Percentiles rank a stretch among this genome's conserved stretches.
phyloP scores from a whole-genome alignment of 306 rosid genomes.

The Spatholobus suberectus region DNA sequence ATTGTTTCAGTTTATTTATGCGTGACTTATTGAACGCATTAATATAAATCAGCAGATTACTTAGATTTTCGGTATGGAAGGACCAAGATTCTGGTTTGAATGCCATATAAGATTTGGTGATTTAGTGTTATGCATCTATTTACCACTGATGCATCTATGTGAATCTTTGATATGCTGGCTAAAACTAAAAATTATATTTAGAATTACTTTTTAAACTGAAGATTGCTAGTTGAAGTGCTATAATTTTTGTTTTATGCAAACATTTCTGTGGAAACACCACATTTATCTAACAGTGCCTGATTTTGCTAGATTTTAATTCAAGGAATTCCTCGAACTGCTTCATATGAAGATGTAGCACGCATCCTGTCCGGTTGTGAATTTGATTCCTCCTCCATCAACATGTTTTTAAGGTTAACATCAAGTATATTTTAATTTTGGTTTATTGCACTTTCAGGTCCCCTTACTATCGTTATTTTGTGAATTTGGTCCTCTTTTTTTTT shows the following conservation, averaged over 20 bases:
- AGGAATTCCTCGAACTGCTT: constrained; percentile 59
- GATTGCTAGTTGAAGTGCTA: constrained; percentile 32
- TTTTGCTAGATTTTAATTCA: constrained; percentile 66
- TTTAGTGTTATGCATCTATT: not conserved
- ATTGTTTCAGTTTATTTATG: not conserved
- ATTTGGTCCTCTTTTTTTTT: too few species aligned
- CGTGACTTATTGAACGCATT: not conserved
- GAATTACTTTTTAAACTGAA: not conserved
- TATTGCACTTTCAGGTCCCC: too few species aligned
- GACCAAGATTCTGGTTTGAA: not conserved
- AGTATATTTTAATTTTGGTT: not conserved
- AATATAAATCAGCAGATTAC: not conserved
- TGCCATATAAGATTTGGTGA: not conserved
- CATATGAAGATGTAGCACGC: constrained; percentile 59
- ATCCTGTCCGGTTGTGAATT: constrained; percentile 63
- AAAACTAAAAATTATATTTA: not conserved
- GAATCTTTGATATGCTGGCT: constrained; percentile 19
- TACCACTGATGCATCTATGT: not conserved
- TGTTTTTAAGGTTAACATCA: constrained; percentile 56
- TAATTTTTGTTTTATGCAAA: constrained; percentile 1
- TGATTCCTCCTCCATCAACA: constrained; percentile 53
- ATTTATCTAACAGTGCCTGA: constrained; percentile 28
- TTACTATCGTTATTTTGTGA: too few species aligned
- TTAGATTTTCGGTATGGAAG: not conserved
- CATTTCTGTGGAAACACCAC: constrained; percentile 1